These are phyloP conservation scores for Boletus edulis DNA, from an alignment of 768 basidiomycete species.

Conservation along the genomic window DNA sequence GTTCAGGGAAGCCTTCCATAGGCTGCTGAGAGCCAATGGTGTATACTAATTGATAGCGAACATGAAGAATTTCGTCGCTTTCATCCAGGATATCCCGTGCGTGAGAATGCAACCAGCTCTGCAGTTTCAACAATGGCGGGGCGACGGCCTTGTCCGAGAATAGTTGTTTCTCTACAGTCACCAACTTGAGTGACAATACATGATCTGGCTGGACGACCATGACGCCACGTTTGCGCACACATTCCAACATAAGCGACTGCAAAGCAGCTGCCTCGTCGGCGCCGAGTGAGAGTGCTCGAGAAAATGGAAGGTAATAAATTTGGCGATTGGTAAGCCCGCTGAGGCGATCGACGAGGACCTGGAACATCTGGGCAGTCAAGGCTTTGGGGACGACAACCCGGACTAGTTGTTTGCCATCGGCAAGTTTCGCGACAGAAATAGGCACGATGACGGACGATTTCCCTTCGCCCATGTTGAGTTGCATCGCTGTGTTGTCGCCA, in stretches of 20 bases:
- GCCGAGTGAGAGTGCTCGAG: conserved; percentile 32
- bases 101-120: conserved; percentile 17
- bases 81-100: conserved; percentile 25
- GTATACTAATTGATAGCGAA: conserved; percentile 35
- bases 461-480: conserved; percentile 34
- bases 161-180: conserved; percentile 37
- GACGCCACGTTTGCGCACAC: conserved; percentile 37
- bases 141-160: neutral
- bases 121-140: conserved; percentile 17
- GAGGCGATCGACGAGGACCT: conserved; percentile 39
- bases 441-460: conserved; percentile 41
- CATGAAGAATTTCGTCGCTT: conserved; percentile 27
- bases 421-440: conserved; percentile 37
- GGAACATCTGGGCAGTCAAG: conserved; percentile 44
- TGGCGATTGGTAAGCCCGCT: conserved; percentile 42
- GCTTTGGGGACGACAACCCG: conserved; percentile 36
- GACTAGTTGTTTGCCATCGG: conserved; percentile 35
- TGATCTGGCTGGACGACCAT: conserved; percentile 48
- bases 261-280: conserved; percentile 19
- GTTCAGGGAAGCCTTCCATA: conserved; percentile 31
- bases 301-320: conserved; percentile 47
- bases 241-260: conserved; percentile 32
- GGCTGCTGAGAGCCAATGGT: conserved; percentile 25
- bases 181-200: conserved; percentile 19
- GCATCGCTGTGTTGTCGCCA: conserved; percentile 37